Percentiles rank a stretch among this genome's conserved stretches.
Conservation (phyloP, 768 basidiomycete species). For the Clathrus columnatus region DNA sequence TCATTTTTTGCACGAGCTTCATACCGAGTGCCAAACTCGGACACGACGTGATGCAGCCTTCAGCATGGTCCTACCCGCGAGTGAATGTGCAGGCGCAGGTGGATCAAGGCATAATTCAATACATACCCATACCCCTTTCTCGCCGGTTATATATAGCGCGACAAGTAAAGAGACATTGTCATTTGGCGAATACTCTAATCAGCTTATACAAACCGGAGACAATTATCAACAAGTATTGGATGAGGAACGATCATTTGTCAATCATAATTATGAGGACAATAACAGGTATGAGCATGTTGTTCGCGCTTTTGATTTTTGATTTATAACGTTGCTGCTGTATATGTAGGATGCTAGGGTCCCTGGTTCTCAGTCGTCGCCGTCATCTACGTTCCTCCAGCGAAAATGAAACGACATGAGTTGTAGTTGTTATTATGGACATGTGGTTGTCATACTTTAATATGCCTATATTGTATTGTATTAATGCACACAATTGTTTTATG, state of each 20-base stretch:
- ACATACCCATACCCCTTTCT: too few species aligned
- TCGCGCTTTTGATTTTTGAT: background rate
- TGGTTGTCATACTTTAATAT: too few species aligned
- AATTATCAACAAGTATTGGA: background rate
- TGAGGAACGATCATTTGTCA: slow-evolving; percentile 1
- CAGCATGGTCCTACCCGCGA: too few species aligned
- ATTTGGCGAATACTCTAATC: background rate
- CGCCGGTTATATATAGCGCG: too few species aligned
- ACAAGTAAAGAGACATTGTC: too few species aligned
- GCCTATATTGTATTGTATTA: background rate
- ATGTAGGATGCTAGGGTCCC: slow-evolving; percentile 7
- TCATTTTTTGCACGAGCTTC: slow-evolving; percentile 5
- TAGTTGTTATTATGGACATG: background rate
- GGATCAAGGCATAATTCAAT: too few species aligned
- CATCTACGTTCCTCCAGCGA: background rate
- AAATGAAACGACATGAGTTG: background rate
- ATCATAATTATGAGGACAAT: slow-evolving; percentile 5
- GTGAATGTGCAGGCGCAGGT: too few species aligned
- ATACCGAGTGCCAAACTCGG: too few species aligned
- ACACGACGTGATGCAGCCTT: too few species aligned
- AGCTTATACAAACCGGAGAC: background rate
- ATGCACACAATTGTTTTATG: background rate
- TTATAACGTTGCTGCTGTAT: too few species aligned
- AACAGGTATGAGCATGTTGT: slow-evolving; percentile 1
- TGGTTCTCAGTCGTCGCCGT: slow-evolving; percentile 8